Evolutionary conservation across 805 yeast genomes (phyloP).

Genomic region (Komagataella phaffii): DNA sequence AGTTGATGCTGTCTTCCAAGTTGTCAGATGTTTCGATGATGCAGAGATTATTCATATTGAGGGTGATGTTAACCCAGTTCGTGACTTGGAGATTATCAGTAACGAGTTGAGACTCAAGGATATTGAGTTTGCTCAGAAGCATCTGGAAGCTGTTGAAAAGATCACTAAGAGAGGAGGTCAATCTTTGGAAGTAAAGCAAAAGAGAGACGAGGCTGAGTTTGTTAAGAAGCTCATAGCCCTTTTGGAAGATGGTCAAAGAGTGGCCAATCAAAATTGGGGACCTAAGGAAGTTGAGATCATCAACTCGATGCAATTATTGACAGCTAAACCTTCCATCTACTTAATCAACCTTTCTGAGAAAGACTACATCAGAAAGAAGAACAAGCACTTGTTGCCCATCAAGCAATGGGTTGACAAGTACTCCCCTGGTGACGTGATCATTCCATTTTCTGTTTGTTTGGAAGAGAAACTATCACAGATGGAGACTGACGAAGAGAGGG

Average conservation of each 20-base stretch:
- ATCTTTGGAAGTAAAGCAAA: slow-evolving; percentile 49
- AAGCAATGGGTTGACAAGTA: slow-evolving; percentile 52
- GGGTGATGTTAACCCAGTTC: slow-evolving; percentile 90
- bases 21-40: slow-evolving; percentile 94
- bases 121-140: slow-evolving; percentile 72
- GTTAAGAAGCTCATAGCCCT: slow-evolving; percentile 47
- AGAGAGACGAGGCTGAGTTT: slow-evolving; percentile 45
- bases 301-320: slow-evolving; percentile 59
- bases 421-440: slow-evolving; percentile 68
- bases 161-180: slow-evolving; percentile 53
- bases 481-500: slow-evolving; percentile 47
- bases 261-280: slow-evolving; percentile 47
- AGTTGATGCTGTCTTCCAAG: slow-evolving; percentile 96
- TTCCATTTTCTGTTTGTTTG: slow-evolving; percentile 84
- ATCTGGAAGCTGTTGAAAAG: slow-evolving; percentile 41
- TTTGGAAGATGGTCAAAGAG: slow-evolving; percentile 51
- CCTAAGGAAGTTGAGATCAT: slow-evolving; percentile 52
- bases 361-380: slow-evolving; percentile 43
- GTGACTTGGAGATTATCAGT: slow-evolving; percentile 85
- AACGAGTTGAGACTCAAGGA: slow-evolving; percentile 93
- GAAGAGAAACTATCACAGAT: slow-evolving; percentile 87
- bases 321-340: slow-evolving; percentile 82
- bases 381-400: slow-evolving; percentile 38
- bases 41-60: slow-evolving; percentile 96
- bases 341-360: slow-evolving; percentile 60